Conservation (phyloP, 192 early-diverging fungal genomes). For the Obelidium mucronatum region DNA sequence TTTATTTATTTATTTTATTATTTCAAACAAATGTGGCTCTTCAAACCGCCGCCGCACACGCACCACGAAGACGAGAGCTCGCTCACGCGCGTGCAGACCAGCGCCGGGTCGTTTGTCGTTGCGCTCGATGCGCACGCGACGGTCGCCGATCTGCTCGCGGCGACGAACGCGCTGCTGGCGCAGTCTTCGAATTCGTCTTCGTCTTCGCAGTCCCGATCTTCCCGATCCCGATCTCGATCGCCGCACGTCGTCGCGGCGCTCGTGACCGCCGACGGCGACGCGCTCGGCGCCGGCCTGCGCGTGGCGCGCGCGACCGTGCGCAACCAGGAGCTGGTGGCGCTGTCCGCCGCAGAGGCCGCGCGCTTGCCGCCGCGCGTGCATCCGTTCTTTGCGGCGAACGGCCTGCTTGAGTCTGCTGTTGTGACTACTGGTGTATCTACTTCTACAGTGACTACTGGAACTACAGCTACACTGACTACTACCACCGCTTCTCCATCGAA, state of each 20-base stretch:
- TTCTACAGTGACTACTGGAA: background rate
- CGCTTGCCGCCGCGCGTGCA: background rate
- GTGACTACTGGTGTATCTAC: background rate
- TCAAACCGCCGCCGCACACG: too few relatives aligned
- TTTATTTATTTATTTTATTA: too few relatives aligned
- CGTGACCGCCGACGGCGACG: constrained; percentile 21
- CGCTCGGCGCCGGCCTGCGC: background rate
- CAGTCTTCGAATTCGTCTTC: background rate
- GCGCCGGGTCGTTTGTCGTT: constrained; percentile 18
- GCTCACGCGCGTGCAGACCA: constrained; percentile 16
- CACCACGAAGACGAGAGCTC: too few relatives aligned
- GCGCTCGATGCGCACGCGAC: background rate
- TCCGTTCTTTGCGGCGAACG: constrained; percentile 6
- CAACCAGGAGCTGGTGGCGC: constrained; percentile 18
- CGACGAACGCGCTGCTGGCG: constrained; percentile 5
- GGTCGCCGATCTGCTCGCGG: constrained; percentile 17
- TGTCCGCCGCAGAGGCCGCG: background rate
- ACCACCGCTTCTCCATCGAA: background rate
- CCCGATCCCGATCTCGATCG: background rate
- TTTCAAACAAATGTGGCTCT: too few relatives aligned
- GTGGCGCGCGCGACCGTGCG: background rate
- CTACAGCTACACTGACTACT: background rate
- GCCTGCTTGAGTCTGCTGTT: background rate
- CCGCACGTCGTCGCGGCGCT: background rate
- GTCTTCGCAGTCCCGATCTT: too few relatives aligned